These are phyloP conservation scores for Berberis vulgaris DNA, from an alignment of 164 flowering plant genomes.

Conservation along the genomic window DNA sequence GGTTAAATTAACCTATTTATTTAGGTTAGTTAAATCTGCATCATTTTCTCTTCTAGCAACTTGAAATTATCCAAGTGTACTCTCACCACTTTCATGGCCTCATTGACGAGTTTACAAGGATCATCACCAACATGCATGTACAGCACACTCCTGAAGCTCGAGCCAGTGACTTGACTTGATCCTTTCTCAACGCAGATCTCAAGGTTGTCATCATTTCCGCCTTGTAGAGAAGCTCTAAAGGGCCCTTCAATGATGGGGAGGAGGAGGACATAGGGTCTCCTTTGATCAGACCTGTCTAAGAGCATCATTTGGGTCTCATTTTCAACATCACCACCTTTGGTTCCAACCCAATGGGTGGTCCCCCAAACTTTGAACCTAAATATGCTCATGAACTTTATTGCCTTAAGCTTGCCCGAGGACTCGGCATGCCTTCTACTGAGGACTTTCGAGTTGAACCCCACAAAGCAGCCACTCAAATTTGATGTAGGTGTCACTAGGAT, in stretches of 20 bases:
- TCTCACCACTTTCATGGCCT: conserved; percentile 40
- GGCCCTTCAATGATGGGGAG: conserved; percentile 69
- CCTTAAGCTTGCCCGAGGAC: conserved; percentile 49
- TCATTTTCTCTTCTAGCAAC: conserved; percentile 34
- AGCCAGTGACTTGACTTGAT: conserved; percentile 35
- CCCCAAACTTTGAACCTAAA: conserved; percentile 97
- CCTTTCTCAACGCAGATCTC: conserved; percentile 81
- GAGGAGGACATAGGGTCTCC: conserved; percentile 60
- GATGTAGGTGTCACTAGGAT: conserved; percentile 23
- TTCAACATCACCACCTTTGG: conserved; percentile 61
- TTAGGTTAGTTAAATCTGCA: no score
- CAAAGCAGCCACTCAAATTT: conserved; percentile 34
- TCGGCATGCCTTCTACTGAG: conserved; percentile 45
- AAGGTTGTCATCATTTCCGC: conserved; percentile 40
- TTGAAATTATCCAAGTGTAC: conserved; percentile 53
- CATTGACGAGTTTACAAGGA: conserved; percentile 43
- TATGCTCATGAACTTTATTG: conserved; percentile 67
- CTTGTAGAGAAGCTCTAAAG: conserved; percentile 62
- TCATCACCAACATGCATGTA: conserved; percentile 68
- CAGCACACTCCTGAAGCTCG: conserved; percentile 26
- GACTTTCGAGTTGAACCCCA: conserved; percentile 49
- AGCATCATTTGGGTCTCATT: conserved; percentile 73
- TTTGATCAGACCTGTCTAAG: conserved; percentile 40
- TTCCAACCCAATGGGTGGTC: conserved; percentile 88
- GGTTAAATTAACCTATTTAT: no score